Evolutionary conservation across 2,329 filamentous ascomycete genomes (phyloP).

Genomic region (Dryadomyces sulphureus): DNA sequence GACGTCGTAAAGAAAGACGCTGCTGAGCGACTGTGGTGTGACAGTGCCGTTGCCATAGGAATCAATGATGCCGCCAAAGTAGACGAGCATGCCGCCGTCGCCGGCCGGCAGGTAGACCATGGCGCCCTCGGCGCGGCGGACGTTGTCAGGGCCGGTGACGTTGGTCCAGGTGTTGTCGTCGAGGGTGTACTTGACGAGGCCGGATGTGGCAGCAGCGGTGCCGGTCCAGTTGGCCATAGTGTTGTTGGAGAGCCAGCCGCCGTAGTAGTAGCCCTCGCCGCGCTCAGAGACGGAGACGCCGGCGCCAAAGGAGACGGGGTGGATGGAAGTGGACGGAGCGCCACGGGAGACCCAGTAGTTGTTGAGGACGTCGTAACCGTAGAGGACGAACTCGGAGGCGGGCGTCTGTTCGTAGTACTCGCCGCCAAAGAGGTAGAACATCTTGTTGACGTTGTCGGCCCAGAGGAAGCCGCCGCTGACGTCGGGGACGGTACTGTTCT

Average conservation of each 20-base stretch:
- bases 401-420: conserved; percentile 30
- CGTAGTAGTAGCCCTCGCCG: conserved; percentile 46
- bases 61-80: conserved; percentile 45
- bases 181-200: conserved; percentile 43
- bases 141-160: conserved; percentile 34
- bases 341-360: conserved; percentile 38
- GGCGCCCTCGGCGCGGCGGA: conserved; percentile 41
- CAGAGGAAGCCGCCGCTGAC: conserved; percentile 35
- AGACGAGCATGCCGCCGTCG: conserved; percentile 43
- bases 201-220: conserved; percentile 29
- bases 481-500: conserved; percentile 39
- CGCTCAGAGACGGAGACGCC: conserved; percentile 37
- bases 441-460: conserved; percentile 47
- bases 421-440: conserved; percentile 48
- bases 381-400: conserved; percentile 29
- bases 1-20: conserved; percentile 46
- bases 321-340: conserved; percentile 22
- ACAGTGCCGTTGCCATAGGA: conserved; percentile 29
- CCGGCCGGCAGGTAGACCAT: conserved; percentile 46
- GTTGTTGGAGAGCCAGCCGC: conserved; percentile 43
- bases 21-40: conserved; percentile 28
- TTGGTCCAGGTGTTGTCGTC: conserved; percentile 35
- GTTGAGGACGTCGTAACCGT: conserved; percentile 41
- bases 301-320: conserved; percentile 40
- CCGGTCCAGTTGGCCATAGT: conserved; percentile 37